phyloP scores from a whole-genome alignment of 163 green algal species.

The Chlorella variabilis region DNA sequence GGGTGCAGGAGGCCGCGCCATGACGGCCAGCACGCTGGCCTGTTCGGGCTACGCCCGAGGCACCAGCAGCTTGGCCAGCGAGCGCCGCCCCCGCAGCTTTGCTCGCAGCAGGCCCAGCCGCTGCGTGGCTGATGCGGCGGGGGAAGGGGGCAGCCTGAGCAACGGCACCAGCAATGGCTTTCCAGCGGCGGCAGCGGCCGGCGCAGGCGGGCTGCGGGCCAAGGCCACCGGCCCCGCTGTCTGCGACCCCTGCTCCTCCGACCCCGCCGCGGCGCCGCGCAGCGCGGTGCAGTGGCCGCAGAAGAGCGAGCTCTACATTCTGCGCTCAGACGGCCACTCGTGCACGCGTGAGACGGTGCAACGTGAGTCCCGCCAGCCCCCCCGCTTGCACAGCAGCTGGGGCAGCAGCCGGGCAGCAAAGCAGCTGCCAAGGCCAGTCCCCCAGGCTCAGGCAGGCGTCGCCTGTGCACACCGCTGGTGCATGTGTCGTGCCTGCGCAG shows the following conservation, averaged over 20 bases:
- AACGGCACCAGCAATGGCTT: background rate
- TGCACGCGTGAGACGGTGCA: slow-evolving; percentile 88
- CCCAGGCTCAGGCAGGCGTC: too few relatives aligned
- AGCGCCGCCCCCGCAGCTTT: background rate
- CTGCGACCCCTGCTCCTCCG: background rate
- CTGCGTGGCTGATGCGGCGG: background rate
- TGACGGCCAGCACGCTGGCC: background rate
- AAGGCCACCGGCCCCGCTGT: background rate
- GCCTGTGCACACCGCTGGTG: too few relatives aligned
- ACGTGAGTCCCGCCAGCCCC: too few relatives aligned
- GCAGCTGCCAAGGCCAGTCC: too few relatives aligned
- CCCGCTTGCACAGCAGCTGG: too few relatives aligned
- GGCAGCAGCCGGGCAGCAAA: too few relatives aligned
- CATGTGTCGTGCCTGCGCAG: too few relatives aligned
- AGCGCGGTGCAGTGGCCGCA: slow-evolving; percentile 14
- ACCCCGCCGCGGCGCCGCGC: too few relatives aligned
- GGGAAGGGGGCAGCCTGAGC: background rate
- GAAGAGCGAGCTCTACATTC: slow-evolving; percentile 84
- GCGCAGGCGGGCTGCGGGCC: too few relatives aligned
- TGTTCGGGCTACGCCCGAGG: background rate
- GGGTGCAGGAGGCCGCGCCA: too few relatives aligned
- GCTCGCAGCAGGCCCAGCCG: background rate
- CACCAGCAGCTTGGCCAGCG: background rate
- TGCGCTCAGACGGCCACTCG: slow-evolving; percentile 86
- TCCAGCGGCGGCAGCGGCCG: too few relatives aligned